phyloP scores from a whole-genome alignment of 805 yeast genomes.

The Hanseniaspora taiwanica region DNA sequence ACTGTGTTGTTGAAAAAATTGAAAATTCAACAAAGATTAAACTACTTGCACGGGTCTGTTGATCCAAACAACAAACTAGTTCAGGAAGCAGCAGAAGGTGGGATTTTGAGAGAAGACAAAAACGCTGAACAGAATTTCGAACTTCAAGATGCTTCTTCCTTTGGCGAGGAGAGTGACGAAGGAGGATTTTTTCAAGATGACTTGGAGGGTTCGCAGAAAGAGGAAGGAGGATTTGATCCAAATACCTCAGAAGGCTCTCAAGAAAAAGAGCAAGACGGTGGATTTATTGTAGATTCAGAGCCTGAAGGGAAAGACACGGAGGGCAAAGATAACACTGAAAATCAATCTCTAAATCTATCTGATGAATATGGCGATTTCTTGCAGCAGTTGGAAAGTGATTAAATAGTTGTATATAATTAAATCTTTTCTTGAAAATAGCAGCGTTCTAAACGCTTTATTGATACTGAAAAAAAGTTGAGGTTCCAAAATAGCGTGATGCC shows the following conservation, averaged over 20 bases:
- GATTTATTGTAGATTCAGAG: slow-evolving; percentile 1
- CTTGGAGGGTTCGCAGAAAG: neutral
- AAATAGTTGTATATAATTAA: neutral
- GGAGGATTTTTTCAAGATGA: neutral
- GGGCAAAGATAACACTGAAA: neutral
- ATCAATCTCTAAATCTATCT: neutral
- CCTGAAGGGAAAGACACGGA: neutral
- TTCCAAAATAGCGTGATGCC: too few species aligned
- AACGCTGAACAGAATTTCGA: neutral
- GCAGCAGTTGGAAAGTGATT: slow-evolving; percentile 3
- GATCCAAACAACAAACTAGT: neutral
- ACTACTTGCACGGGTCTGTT: slow-evolving; percentile 31
- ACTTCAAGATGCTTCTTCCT: neutral
- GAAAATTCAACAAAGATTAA: slow-evolving; percentile 26
- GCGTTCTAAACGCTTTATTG: neutral
- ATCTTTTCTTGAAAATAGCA: neutral
- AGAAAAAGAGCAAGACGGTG: slow-evolving; percentile 1
- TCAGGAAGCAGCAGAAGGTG: slow-evolving; percentile 1
- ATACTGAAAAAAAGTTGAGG: too few species aligned
- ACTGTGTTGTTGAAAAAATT: slow-evolving; percentile 23
- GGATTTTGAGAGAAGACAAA: neutral
- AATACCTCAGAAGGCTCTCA: neutral
- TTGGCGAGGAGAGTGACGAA: neutral
- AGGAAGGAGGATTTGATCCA: neutral
- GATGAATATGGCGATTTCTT: slow-evolving; percentile 1